Conservation (phyloP, 345 rosid genomes). For the Eutrema yunnanense region DNA sequence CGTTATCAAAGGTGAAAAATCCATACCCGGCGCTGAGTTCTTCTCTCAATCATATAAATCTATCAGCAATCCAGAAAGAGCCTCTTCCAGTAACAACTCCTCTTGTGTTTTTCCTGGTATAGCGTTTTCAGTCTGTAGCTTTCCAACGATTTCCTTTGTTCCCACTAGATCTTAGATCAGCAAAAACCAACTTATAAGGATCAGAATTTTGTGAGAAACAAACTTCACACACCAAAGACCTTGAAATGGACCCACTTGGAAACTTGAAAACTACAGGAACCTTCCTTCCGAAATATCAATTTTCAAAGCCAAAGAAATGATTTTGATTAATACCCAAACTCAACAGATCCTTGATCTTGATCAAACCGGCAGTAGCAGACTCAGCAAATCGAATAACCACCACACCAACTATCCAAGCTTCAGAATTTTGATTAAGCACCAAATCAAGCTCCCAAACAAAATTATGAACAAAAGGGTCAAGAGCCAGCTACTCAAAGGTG, state of each 20-base stretch:
- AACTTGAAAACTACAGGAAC: background rate
- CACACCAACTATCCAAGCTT: slow-evolving; percentile 12
- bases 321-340: slow-evolving; percentile 23
- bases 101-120: background rate
- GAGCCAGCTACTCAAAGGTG: slow-evolving; percentile 16
- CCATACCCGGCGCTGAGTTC: slow-evolving; percentile 54
- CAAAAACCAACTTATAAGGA: slow-evolving; percentile 1
- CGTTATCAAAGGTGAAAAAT: slow-evolving; percentile 46
- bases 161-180: slow-evolving; percentile 13
- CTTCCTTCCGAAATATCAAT: slow-evolving; percentile 1
- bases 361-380: background rate
- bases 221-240: slow-evolving; percentile 10
- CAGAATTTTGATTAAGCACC: background rate
- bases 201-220: slow-evolving; percentile 2
- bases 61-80: slow-evolving; percentile 1
- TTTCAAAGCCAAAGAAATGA: slow-evolving; percentile 19
- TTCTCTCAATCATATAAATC: slow-evolving; percentile 30
- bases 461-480: background rate
- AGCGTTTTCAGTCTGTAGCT: background rate
- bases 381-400: slow-evolving; percentile 9
- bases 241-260: background rate
- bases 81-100: background rate
- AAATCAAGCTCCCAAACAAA: slow-evolving; percentile 22
- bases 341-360: slow-evolving; percentile 11
- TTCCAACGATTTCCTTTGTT: background rate